phyloP scores from a whole-genome alignment of 108 stramenopile species.

The Licmophora abbreviata region DNA sequence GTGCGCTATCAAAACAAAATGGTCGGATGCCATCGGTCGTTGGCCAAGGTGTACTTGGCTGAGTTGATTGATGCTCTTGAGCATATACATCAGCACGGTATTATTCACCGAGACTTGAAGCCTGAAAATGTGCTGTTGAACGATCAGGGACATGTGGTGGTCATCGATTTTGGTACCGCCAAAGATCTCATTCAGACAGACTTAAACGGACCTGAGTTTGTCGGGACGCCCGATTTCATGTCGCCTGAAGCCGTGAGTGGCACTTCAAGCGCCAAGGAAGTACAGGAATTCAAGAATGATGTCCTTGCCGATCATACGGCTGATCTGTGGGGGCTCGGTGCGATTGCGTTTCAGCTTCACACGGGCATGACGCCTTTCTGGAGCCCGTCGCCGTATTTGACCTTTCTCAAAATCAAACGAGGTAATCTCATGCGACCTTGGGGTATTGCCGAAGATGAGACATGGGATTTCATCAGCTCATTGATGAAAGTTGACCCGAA shows the following conservation, averaged over 20 bases:
- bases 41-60: constrained; percentile 70
- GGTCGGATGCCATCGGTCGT: constrained; percentile 64
- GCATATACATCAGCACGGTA: constrained; percentile 80
- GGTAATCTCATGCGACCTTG: constrained; percentile 27
- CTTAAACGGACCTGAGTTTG: constrained; percentile 98
- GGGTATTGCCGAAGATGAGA: constrained; percentile 67
- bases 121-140: constrained; percentile 90
- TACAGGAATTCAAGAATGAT: constrained; percentile 7
- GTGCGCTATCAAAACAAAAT: constrained; percentile 51
- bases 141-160: constrained; percentile 62
- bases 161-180: constrained; percentile 97
- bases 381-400: constrained; percentile 78
- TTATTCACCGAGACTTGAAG: constrained; percentile 97
- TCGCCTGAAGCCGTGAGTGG: constrained; percentile 88
- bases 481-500: constrained; percentile 54
- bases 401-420: constrained; percentile 81
- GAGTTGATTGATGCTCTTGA: constrained; percentile 86
- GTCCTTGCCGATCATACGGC: constrained; percentile 36
- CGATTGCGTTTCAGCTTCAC: constrained; percentile 62
- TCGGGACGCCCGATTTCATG: constrained; percentile 99
- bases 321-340: constrained; percentile 84
- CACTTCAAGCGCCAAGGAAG: constrained; percentile 19
- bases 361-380: constrained; percentile 76
- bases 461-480: constrained; percentile 66
- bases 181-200: constrained; percentile 90